Evolutionary conservation across 768 basidiomycete genomes (phyloP), one percentile per base, ranked within the genome.

Genomic region (Grammothele lineata): DNA sequence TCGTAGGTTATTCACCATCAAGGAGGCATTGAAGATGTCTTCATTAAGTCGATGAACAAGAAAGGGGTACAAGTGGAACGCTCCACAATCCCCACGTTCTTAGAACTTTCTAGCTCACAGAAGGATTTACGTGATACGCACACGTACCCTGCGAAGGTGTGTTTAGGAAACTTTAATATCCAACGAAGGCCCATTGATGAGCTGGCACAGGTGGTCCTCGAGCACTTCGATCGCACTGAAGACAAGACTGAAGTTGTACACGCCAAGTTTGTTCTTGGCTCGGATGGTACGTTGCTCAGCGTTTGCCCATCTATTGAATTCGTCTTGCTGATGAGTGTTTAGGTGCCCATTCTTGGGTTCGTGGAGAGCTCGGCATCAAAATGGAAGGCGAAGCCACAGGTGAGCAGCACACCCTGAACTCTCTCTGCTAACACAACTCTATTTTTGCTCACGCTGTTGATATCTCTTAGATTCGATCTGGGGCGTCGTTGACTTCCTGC

Each of bases 291-390:
- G 70, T 55, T 24, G 5, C 3, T 23, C 12, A 7, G n/a, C n/a
- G n/a, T n/a, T n/a, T n/a, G n/a, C n/a, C n/a, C n/a, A n/a, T n/a
- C n/a, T 6, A 8, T 7, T 6, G 15, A 17, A 7, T 14, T 14
- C 35, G 8, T 30, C 27, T 30, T 30, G 27, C 14, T 14, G 27
- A 7, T 30, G 14, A 36, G 17, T 14, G 2, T 12, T 2, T 27
- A 86, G 84, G 86, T 7, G 87, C 87, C 0, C 87, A 90, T 65
- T 90, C 86, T 10, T 90, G 87, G 86, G 85, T 91, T 17, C 77
- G 89, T 27, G 88, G 86, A 48, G 46, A 65, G 0, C 68, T 88
- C 9, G 71, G 72, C 5, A 82, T 91, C 46, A 58, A 68, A 2
- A 85, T 91, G 86, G 80, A 88, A 48, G 90, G 89, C 7, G 86